Evolutionary conservation across 1,139 yeast genomes (phyloP).

Genomic region (Suhomyces guaymorum): DNA sequence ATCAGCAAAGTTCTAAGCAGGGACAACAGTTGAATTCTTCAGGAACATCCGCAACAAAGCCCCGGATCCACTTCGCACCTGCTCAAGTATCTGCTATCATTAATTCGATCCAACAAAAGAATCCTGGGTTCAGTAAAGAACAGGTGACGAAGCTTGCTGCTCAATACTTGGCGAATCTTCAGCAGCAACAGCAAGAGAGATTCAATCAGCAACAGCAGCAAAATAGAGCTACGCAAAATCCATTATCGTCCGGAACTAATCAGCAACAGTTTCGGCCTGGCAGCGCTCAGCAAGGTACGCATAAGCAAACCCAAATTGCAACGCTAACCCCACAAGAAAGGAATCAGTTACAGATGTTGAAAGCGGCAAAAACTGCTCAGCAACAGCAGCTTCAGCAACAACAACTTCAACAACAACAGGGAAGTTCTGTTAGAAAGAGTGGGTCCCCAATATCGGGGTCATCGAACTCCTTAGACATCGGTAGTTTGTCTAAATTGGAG

Average conservation of each 20-base stretch:
- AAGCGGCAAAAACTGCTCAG: conserved; percentile 36
- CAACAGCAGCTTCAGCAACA: conserved; percentile 31
- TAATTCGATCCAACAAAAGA: conserved; percentile 65
- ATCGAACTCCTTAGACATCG: conserved; percentile 21
- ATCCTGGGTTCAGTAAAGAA: conserved; percentile 67
- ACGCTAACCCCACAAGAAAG: conserved; percentile 41
- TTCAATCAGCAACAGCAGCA: conserved; percentile 36
- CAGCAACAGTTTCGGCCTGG: conserved; percentile 6
- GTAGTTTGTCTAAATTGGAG: conserved; percentile 28
- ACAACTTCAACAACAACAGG: conserved; percentile 25
- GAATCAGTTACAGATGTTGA: conserved; percentile 39
- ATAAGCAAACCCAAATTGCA: conserved; percentile 31
- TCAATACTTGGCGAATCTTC: conserved; percentile 61
- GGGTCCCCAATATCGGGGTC: conserved; percentile 11
- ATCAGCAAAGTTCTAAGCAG: too few relatives aligned
- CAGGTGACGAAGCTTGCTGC: conserved; percentile 76
- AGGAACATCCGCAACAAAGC: conserved; percentile 24
- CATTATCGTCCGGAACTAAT: background rate
- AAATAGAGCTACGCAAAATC: conserved; percentile 2
- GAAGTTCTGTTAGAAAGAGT: conserved; percentile 13
- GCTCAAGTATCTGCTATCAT: conserved; percentile 72
- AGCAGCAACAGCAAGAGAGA: conserved; percentile 49
- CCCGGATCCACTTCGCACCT: conserved; percentile 51
- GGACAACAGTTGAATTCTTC: conserved; percentile 9
- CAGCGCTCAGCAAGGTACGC: conserved; percentile 9